Evolutionary conservation across 805 yeast species (phyloP).

Genomic region (Suhomyces faveliae): DNA sequence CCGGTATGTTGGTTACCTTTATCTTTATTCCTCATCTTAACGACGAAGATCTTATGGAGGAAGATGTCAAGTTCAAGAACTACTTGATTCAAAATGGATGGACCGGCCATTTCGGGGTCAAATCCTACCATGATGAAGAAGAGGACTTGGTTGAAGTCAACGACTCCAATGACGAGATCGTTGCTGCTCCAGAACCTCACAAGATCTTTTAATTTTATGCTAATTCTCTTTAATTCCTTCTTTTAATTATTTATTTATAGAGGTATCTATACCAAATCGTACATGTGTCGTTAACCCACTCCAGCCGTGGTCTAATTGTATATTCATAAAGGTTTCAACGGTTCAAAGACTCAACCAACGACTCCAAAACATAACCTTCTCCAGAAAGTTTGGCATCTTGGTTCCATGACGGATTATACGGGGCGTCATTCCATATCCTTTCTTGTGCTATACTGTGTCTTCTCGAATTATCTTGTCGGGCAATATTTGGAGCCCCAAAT

Average conservation of each 20-base stretch:
- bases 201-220: background rate
- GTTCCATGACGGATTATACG: background rate
- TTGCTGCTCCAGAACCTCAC: conserved; percentile 1
- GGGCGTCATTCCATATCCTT: background rate
- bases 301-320: background rate
- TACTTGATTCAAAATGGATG: conserved; percentile 62
- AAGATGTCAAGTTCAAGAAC: conserved; percentile 61
- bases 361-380: conserved; percentile 35
- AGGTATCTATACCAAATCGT: background rate
- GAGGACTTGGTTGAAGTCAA: conserved; percentile 4
- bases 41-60: conserved; percentile 66
- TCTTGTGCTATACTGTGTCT: background rate
- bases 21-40: conserved; percentile 65
- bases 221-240: background rate
- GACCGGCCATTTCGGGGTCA: conserved; percentile 45
- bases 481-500: background rate
- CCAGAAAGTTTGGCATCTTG: conserved; percentile 1
- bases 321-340: conserved; percentile 16
- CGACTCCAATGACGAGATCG: background rate
- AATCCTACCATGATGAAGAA: conserved; percentile 13
- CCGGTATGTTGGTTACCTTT: conserved; percentile 59
- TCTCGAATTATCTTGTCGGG: background rate
- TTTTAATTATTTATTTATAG: background rate
- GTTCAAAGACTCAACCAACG: conserved; percentile 42
- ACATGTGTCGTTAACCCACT: background rate